phyloP scores from a whole-genome alignment of 2,329 filamentous ascomycete genomes.

The Diaporthe caulivora region DNA sequence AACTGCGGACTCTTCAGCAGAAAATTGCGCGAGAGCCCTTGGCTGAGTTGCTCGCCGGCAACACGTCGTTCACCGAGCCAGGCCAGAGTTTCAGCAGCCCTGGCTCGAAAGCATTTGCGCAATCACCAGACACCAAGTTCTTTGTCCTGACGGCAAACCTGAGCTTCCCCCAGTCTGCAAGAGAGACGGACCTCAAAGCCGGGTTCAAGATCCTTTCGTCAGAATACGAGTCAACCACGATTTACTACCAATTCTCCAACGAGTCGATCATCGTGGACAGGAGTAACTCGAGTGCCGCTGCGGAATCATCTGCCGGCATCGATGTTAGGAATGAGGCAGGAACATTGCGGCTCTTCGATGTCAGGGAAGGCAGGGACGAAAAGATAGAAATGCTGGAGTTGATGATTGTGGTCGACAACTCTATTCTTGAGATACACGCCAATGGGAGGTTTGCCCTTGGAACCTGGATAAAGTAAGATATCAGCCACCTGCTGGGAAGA shows the following conservation, averaged over 20 bases:
- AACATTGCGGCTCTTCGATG: constrained; percentile 55
- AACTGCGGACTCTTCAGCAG: constrained; percentile 53
- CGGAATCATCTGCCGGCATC: constrained; percentile 53
- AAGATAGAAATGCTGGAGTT: constrained; percentile 53
- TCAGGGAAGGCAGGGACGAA: constrained; percentile 46
- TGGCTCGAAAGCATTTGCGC: constrained; percentile 10
- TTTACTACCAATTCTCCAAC: constrained; percentile 60
- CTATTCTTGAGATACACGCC: constrained; percentile 54
- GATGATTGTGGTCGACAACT: constrained; percentile 56
- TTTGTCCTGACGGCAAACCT: constrained; percentile 53
- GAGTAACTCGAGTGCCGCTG: constrained; percentile 55
- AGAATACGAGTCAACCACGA: constrained; percentile 53
- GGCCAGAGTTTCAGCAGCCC: constrained; percentile 41
- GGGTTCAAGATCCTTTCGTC: constrained; percentile 57
- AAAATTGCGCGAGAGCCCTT: constrained; percentile 53
- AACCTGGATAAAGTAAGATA: constrained; percentile 56
- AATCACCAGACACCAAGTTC: constrained; percentile 49
- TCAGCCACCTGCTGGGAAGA: constrained; percentile 6
- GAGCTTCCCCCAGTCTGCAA: constrained; percentile 51
- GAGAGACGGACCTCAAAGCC: constrained; percentile 51
- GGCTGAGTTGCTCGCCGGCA: constrained; percentile 47
- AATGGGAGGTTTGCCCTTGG: constrained; percentile 56
- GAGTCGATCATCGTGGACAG: constrained; percentile 57
- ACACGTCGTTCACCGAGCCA: constrained; percentile 42
- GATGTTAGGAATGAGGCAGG: constrained; percentile 53